Conservation (phyloP, 495 filamentous ascomycete species). For the Extremus antarcticus region DNA sequence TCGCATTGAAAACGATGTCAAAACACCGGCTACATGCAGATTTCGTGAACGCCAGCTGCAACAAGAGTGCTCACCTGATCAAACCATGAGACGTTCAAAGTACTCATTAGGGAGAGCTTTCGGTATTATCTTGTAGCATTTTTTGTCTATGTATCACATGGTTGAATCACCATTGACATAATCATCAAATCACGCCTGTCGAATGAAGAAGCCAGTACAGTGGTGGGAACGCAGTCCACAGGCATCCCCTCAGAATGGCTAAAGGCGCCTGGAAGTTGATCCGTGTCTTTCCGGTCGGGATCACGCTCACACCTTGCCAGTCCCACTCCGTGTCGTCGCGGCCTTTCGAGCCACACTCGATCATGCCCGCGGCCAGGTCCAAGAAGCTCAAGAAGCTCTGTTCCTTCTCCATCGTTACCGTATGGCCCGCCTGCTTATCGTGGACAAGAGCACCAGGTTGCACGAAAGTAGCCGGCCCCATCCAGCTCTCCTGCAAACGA, state of each 20-base stretch:
- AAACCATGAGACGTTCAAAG: too few species aligned
- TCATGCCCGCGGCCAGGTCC: slow-evolving; percentile 11
- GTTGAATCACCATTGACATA: too few species aligned
- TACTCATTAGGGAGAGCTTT: too few species aligned
- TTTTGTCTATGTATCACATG: too few species aligned
- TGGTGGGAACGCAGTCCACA: not conserved
- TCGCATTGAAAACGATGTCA: too few species aligned
- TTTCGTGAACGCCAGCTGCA: too few species aligned
- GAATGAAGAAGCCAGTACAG: not conserved
- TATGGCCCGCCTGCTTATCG: slow-evolving; percentile 32
- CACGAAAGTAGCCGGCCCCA: slow-evolving; percentile 32
- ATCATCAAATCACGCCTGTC: not conserved
- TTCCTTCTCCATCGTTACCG: slow-evolving; percentile 28
- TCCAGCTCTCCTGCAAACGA: slow-evolving; percentile 30
- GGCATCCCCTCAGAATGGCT: not conserved
- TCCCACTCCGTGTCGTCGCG: not conserved
- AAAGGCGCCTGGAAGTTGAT: not conserved
- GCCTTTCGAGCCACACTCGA: slow-evolving; percentile 1
- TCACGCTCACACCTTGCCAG: not conserved
- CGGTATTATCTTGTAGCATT: too few species aligned
- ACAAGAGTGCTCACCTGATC: too few species aligned
- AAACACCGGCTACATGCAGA: too few species aligned
- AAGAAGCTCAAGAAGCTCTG: not conserved
- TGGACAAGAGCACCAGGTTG: slow-evolving; percentile 32
- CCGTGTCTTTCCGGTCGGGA: not conserved